phyloP scores from a whole-genome alignment of 768 basidiomycete genomes.

The Postia placenta region DNA sequence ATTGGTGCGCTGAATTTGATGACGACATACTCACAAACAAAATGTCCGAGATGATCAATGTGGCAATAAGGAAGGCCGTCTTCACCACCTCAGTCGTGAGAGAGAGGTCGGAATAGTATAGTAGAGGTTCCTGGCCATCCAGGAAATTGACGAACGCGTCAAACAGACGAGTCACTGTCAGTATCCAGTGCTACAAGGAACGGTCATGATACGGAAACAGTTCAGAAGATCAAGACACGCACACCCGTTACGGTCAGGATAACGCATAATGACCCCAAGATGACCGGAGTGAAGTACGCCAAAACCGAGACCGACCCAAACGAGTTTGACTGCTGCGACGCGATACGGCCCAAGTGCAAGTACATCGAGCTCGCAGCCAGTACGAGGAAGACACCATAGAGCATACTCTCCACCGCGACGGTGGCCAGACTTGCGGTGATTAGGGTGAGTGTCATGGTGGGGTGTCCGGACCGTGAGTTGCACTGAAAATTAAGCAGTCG shows the following conservation, averaged over 20 bases:
- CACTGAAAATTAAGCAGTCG: too few species aligned
- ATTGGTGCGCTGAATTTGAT: too few species aligned
- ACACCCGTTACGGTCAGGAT: not conserved
- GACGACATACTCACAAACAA: not conserved
- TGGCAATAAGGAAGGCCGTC: conserved; percentile 1
- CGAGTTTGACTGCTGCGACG: not conserved
- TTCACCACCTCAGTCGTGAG: not conserved
- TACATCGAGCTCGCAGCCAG: conserved; percentile 1
- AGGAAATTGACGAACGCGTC: conserved; percentile 2
- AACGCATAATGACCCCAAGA: not conserved
- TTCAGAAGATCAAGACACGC: not conserved
- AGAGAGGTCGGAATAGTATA: not conserved
- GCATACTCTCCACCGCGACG: conserved; percentile 3
- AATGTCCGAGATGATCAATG: not conserved
- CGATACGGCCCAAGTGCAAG: not conserved
- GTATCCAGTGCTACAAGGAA: not conserved
- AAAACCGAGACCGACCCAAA: not conserved
- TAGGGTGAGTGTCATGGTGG: not conserved
- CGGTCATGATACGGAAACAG: not conserved
- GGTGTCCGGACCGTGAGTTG: too few species aligned
- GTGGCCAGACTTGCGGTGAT: not conserved
- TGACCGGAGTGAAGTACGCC: not conserved
- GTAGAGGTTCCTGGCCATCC: not conserved
- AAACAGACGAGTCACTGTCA: conserved; percentile 1
- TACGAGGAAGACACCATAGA: conserved; percentile 5